Base-by-base conservation (phyloP, 2,329 filamentous ascomycete species). In the Stylonectria norvegica region DNA sequence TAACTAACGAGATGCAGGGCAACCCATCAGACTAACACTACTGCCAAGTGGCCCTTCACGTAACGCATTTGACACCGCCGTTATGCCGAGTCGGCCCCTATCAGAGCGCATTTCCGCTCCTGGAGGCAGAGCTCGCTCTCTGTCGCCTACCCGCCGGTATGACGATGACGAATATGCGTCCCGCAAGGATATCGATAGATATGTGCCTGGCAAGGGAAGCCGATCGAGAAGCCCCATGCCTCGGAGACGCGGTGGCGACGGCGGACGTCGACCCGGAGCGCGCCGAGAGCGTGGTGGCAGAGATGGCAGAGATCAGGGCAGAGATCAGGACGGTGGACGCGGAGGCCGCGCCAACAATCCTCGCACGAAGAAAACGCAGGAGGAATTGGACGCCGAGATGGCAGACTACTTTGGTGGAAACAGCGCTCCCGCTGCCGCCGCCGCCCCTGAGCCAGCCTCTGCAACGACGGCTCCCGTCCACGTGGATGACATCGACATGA, bases 331-430 rank as follows among this genome's bases (percentile, higher is more conserved):
- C 20, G 48, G 65, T 50, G 68, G 63, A 11, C 62, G 68, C 18
- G 64, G 63, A 16, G 65, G 64, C 28, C 61, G 67, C 17, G 63
- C 64, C 16, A 67, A 71, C 38, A 67, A 71, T 38, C 75, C 76
- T 27, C 77, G 87, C 34, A 75, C 81, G 2, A 85, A 81, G 66
- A 95, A 95, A 76, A 95, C 90, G 0, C 85, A 89, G 52, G 87
- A 95, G 56, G 88, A 96, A 62, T 73, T 96, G 28, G 90, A 96
- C 62, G 88, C 87, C n/a, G 90, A 96, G 67, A 96, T 96, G 90
- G 89, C 84, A 20, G 88, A 95, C 60, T 96, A 96, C 65, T 96
- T 89, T 72, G 82, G 76, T 20, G 70, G 68, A 18, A 45, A 55
- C 36, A 55, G 55, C 33, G 59, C 66, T 34, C 65, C 59, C 36